phyloP scores from a whole-genome alignment of 305 asterid species.

The Fraxinus xanthoxyloides region DNA sequence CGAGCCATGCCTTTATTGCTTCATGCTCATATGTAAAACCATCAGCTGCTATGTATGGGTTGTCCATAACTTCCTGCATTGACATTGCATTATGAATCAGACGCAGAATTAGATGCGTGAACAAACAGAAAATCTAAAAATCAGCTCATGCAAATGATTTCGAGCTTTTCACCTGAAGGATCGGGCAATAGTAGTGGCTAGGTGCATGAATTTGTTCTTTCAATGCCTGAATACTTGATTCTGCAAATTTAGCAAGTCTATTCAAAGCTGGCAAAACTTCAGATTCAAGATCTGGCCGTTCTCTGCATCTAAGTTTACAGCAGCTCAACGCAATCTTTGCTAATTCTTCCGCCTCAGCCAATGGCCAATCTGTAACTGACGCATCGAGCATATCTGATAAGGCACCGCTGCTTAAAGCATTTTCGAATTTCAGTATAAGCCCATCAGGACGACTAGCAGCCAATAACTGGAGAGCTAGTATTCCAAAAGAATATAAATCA shows the following conservation, averaged over 20 bases:
- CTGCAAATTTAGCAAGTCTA: conserved; percentile 65
- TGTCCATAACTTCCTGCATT: conserved; percentile 80
- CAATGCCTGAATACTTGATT: conserved; percentile 25
- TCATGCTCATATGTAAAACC: conserved; percentile 85
- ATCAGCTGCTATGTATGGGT: conserved; percentile 82
- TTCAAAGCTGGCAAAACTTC: conserved; percentile 72
- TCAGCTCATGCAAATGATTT: neutral
- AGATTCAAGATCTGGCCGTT: conserved; percentile 80
- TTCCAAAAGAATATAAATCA: conserved; percentile 81
- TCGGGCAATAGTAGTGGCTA: conserved; percentile 78
- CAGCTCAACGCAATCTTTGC: conserved; percentile 61
- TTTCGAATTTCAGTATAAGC: conserved; percentile 61
- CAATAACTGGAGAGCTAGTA: conserved; percentile 70
- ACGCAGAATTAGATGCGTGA: conserved; percentile 22
- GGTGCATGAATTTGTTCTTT: conserved; percentile 42
- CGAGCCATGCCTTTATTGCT: conserved; percentile 74
- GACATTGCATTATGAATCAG: neutral
- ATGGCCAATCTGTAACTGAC: conserved; percentile 70
- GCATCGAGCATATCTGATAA: conserved; percentile 61
- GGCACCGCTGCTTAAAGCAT: conserved; percentile 46
- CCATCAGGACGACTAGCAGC: conserved; percentile 64
- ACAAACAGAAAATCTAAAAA: neutral
- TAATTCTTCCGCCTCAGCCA: conserved; percentile 62
- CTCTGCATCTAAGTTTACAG: conserved; percentile 79
- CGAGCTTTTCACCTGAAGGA: conserved; percentile 57